A percentile compares a stretch with the other conserved stretches of the same genome.
Conservation (phyloP, 78 protist species). For the Dictyostelium capitatum region DNA sequence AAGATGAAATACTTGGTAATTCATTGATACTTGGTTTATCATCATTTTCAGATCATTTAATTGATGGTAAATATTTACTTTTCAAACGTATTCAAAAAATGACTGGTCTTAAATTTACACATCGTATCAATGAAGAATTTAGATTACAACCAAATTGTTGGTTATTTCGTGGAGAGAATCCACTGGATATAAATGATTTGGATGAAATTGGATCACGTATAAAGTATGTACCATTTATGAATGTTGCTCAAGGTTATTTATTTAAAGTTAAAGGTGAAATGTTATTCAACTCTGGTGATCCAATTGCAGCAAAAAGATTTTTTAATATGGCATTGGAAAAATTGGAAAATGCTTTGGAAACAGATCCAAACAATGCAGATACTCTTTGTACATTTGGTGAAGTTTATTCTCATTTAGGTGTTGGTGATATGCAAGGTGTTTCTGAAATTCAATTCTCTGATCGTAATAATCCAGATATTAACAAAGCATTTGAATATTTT, state of each 20-base stretch:
- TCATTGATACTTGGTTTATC: slow-evolving; percentile 26
- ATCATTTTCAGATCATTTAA: slow-evolving; percentile 37
- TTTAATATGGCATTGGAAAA: slow-evolving; percentile 78
- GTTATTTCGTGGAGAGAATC: slow-evolving; percentile 71
- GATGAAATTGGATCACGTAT: slow-evolving; percentile 84
- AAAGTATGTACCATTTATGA: slow-evolving; percentile 78
- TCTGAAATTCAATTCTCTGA: slow-evolving; percentile 30
- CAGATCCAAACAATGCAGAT: slow-evolving; percentile 81
- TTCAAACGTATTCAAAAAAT: slow-evolving; percentile 80
- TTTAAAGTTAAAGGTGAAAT: slow-evolving; percentile 78
- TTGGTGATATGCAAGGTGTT: slow-evolving; percentile 54
- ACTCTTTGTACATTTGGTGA: slow-evolving; percentile 80
- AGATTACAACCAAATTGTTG: slow-evolving; percentile 63
- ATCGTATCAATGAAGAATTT: slow-evolving; percentile 81
- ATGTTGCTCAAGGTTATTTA: slow-evolving; percentile 80
- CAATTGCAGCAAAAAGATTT: slow-evolving; percentile 77
- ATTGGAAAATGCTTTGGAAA: slow-evolving; percentile 68
- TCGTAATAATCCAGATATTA: slow-evolving; percentile 55
- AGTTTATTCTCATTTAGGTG: slow-evolving; percentile 46
- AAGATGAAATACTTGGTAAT: slow-evolving; percentile 53
- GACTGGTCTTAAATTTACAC: slow-evolving; percentile 66
- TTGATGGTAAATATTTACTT: slow-evolving; percentile 75
- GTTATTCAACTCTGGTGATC: slow-evolving; percentile 70
- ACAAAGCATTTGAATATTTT: slow-evolving; percentile 56
- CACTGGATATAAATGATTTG: slow-evolving; percentile 78